Conservation (phyloP, 2,329 filamentous ascomycete genomes). For the Ophidiomyces ophidiicola region DNA sequence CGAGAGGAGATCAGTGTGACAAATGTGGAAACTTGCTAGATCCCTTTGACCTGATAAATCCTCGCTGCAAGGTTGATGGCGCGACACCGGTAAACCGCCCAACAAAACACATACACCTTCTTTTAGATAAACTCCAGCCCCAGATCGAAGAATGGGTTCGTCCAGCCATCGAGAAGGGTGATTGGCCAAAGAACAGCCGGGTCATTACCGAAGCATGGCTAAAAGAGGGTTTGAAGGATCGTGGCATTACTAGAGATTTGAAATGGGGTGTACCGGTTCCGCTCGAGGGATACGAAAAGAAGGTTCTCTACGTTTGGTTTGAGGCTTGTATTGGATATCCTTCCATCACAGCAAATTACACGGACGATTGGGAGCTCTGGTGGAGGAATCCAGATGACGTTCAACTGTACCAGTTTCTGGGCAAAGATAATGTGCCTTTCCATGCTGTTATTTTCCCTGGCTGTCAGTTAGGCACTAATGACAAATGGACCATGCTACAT, state of each 20-base stretch:
- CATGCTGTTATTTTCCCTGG: conserved; percentile 76
- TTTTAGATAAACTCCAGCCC: conserved; percentile 68
- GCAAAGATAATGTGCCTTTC: conserved; percentile 68
- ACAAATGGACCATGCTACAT: conserved; percentile 73
- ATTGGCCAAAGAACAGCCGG: conserved; percentile 35
- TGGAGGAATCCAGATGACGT: conserved; percentile 75
- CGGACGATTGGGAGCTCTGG: conserved; percentile 73
- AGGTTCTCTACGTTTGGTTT: conserved; percentile 78
- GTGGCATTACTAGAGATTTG: conserved; percentile 73
- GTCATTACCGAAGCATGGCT: conserved; percentile 38
- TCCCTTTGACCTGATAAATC: conserved; percentile 65
- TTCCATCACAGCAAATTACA: conserved; percentile 74
- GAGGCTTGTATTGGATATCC: conserved; percentile 77
- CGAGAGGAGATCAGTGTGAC: conserved; percentile 62
- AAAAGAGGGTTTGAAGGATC: conserved; percentile 61
- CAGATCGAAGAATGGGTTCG: conserved; percentile 67
- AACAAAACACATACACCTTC: conserved; percentile 86
- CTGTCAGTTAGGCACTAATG: conserved; percentile 64
- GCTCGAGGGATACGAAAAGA: conserved; percentile 47
- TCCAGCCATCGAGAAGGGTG: conserved; percentile 57
- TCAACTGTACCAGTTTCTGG: conserved; percentile 77
- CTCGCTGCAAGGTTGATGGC: conserved; percentile 82
- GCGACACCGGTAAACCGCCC: conserved; percentile 64
- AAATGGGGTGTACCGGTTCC: conserved; percentile 60
- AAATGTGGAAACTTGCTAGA: conserved; percentile 61